Evolutionary conservation across 371 early-diverging fungal genomes (phyloP), one percentile per base, ranked within the genome.

Genomic region (Furculomyces boomerangus): DNA sequence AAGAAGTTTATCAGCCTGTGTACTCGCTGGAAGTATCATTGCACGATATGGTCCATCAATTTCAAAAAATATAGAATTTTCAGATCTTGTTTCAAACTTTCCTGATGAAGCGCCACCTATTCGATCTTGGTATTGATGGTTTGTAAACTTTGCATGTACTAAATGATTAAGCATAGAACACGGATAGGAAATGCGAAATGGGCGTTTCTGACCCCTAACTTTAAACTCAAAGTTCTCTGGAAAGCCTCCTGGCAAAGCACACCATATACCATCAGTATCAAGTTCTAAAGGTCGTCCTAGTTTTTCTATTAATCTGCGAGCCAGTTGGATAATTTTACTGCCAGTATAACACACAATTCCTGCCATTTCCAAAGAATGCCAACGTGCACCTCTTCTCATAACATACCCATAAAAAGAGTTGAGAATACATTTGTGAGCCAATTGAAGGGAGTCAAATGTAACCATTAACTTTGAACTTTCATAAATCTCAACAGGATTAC

Each of bases 331-430:
- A 62, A 99, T 98, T 26, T 77, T 78, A 1, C 97, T 88, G 16
- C 99, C 99, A 0, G 95, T 94, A 60, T 92, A 65, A 71, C 99
- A 99, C 40, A 98, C 98, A 28, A 98, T 89, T 39, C 99, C 99
- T 0, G 97, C 99, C 99, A 99, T 99, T 69, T 99, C 99, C 78
- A 99, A 83, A 0, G 97, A 96, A 67, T 92, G 94, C 99, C 99
- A 99, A 52, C 99, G 85, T 0, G 97, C 89, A 35, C 97, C 98
- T 70, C 93, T 98, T 59, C 97, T 79, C 99, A 98, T 99, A 30
- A 98, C 98, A 74, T 99, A 99, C 27, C 99, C 99, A 66, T 99
- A 99, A 72, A 99, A 99, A 0, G 98, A 98, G 70, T 99, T 99
- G 30, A 88, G 73, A 72, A 92, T 93, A 76, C 89, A 90, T 76